Base-by-base conservation (phyloP, 192 early-diverging fungal genomes). In the Entomortierella beljakovae region DNA sequence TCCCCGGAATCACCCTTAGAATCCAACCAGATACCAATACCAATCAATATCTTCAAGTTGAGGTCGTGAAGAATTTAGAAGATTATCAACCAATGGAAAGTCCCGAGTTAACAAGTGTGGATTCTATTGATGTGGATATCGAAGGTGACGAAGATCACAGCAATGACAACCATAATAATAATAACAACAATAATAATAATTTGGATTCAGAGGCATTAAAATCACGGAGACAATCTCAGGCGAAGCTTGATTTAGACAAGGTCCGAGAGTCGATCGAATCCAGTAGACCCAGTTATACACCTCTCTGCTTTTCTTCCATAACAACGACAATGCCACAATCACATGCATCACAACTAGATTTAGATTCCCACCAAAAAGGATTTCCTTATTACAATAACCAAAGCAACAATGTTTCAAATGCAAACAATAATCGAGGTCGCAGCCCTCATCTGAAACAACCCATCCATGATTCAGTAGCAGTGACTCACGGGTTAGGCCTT, bases 1-100 rank as follows among this genome's bases (percentile, higher is more conserved):
- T 68, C 54, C 75, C 75, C 28, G 75, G 75, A 8, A 79, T 79
- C 51, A 79, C 75, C 6, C 61, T 79, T 32, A 63, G 62, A 4
- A 79, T 79, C 38, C 75, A 79, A n/a, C 68, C 61, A 0, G 75
- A 79, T 38, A 29, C 56, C 18, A 38, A 6, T 38, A 46, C 11
- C 20, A 57, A 59, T 9, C 57, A 70, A 9, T 49, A 70, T 13
- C 40, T 79, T 23, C 67, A 70, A 33, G 75, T 79, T 42, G 75
- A 79, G 48, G 65, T 79, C 29, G 67, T 79, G 18, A 79, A 70
- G 50, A 69, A 79, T 33, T 22, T 79, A 3, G 66, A 69, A 0
- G 75, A 79, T 13, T 79, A 79, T 34, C 59, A 23, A 32, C n/a
- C 29, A 9, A 59, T 31, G 4, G 2, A 48, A 33, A 3, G 23